These are phyloP conservation scores for Arthrobotrys sinensis DNA, from an alignment of 2,329 filamentous ascomycete species.

Conservation along the genomic window DNA sequence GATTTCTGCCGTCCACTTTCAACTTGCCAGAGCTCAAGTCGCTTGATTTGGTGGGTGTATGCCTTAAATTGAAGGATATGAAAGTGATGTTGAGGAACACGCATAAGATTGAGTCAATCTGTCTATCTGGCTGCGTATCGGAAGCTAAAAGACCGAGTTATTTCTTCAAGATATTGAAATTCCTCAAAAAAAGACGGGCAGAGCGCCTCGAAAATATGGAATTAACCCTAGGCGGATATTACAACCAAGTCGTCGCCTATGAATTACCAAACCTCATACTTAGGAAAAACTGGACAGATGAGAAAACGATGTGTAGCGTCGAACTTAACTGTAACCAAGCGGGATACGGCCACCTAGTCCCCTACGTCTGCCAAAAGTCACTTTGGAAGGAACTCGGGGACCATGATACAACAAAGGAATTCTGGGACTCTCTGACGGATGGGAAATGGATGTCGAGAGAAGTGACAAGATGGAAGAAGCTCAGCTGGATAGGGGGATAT, in stretches of 20 bases:
- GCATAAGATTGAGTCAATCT: background rate
- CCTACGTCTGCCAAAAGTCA: background rate
- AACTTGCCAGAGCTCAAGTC: background rate
- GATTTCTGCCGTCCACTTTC: conserved; percentile 4
- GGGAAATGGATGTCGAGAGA: conserved; percentile 5
- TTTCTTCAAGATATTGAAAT: conserved; percentile 12
- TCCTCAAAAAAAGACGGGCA: background rate
- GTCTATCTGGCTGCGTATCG: background rate
- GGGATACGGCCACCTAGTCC: background rate
- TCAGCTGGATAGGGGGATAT: background rate
- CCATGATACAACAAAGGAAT: background rate
- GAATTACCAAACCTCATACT: background rate
- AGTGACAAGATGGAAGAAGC: background rate
- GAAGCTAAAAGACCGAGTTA: background rate
- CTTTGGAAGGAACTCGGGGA: background rate
- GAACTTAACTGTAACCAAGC: background rate
- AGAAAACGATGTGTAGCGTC: background rate
- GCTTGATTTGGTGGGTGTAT: conserved; percentile 8
- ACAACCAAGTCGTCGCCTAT: background rate
- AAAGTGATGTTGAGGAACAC: conserved; percentile 1
- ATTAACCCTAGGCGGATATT: background rate
- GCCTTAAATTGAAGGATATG: conserved; percentile 10
- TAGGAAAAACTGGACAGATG: background rate
- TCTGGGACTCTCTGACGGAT: background rate
- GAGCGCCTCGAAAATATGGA: background rate